These are phyloP conservation scores for Evansstolkia leycettana DNA, from an alignment of 495 filamentous ascomycete genomes.

Conservation along the genomic window DNA sequence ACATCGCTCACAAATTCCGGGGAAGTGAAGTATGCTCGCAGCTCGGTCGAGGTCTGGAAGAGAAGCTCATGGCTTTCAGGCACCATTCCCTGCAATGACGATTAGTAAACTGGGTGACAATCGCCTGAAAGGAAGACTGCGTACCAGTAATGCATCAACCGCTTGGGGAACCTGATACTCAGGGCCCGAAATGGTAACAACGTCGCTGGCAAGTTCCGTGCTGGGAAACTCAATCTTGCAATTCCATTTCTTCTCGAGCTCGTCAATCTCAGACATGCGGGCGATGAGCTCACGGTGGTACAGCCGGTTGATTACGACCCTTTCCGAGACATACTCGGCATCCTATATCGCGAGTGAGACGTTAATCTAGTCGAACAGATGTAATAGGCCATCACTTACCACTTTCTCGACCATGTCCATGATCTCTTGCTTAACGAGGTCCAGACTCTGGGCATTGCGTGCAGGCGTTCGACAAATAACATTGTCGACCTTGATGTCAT, in stretches of 20 bases:
- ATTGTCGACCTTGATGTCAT: slow-evolving; percentile 97
- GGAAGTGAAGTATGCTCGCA: slow-evolving; percentile 69
- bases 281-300: slow-evolving; percentile 89
- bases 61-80: slow-evolving; percentile 88
- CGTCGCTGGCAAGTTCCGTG: slow-evolving; percentile 92
- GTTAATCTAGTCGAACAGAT: background rate
- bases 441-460: slow-evolving; percentile 89
- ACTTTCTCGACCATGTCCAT: slow-evolving; percentile 98
- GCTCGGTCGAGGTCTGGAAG: slow-evolving; percentile 57
- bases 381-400: slow-evolving; percentile 37
- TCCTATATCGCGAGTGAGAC: slow-evolving; percentile 39
- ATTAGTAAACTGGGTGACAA: slow-evolving; percentile 1
- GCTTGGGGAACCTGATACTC: slow-evolving; percentile 95
- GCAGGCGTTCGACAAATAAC: slow-evolving; percentile 97
- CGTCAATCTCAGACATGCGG: slow-evolving; percentile 78
- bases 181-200: slow-evolving; percentile 86
- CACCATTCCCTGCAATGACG: slow-evolving; percentile 67
- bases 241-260: slow-evolving; percentile 95
- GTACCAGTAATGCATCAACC: slow-evolving; percentile 84
- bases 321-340: slow-evolving; percentile 89
- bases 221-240: slow-evolving; percentile 97
- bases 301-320: slow-evolving; percentile 83
- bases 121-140: slow-evolving; percentile 8
- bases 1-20: slow-evolving; percentile 66
- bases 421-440: slow-evolving; percentile 96